Conservation (phyloP, 2,329 filamentous ascomycete species). For the Claviceps sp. region DNA sequence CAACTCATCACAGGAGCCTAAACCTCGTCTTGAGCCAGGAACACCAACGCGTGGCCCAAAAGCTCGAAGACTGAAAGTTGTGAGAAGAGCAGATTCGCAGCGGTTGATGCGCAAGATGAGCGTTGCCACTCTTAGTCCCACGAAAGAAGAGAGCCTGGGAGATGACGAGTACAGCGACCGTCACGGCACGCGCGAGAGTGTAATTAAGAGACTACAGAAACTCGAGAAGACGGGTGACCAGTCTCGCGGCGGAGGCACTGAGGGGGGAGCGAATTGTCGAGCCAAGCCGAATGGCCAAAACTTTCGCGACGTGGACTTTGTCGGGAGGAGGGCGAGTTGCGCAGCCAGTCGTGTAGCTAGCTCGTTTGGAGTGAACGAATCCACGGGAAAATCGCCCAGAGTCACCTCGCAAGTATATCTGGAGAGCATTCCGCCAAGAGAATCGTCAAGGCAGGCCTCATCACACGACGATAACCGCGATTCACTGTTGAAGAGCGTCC, state of each 20-base stretch:
- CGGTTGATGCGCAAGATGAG: slow-evolving; percentile 13
- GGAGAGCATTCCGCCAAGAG: slow-evolving; percentile 8
- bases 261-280: background rate
- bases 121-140: slow-evolving; percentile 17
- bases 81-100: slow-evolving; percentile 12
- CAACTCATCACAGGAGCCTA: slow-evolving; percentile 8
- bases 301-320: background rate
- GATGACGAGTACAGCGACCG: slow-evolving; percentile 7
- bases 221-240: background rate
- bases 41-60: slow-evolving; percentile 18
- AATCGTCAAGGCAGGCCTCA: slow-evolving; percentile 8
- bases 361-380: background rate
- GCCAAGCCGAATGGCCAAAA: background rate
- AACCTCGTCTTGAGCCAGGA: slow-evolving; percentile 23
- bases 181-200: background rate
- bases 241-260: background rate
- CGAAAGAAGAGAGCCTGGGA: slow-evolving; percentile 16
- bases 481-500: background rate
- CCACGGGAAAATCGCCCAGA: background rate
- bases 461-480: background rate
- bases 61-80: slow-evolving; percentile 11
- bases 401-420: slow-evolving; percentile 4
- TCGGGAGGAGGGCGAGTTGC: background rate
- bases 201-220: slow-evolving; percentile 1
- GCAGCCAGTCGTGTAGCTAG: background rate